phyloP scores from a whole-genome alignment of 805 yeast species.

The Millerozyma miso region DNA sequence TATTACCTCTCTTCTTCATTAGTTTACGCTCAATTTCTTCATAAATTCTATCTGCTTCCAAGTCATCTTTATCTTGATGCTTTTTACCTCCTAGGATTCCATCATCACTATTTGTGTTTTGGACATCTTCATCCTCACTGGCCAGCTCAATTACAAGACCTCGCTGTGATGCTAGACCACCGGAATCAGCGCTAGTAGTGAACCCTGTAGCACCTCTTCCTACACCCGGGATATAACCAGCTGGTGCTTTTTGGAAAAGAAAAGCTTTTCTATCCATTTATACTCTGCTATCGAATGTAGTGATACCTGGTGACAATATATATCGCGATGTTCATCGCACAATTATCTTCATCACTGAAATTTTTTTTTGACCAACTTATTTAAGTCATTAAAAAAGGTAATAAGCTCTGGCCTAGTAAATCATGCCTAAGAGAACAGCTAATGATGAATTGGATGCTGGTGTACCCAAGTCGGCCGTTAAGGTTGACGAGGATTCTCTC shows the following conservation, averaged over 20 bases:
- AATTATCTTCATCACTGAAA: not conserved
- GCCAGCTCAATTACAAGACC: conserved; percentile 28
- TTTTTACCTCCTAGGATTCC: conserved; percentile 25
- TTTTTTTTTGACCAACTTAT: not conserved
- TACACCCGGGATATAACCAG: conserved; percentile 85
- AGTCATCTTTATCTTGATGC: conserved; percentile 49
- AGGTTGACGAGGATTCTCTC: conserved; percentile 33
- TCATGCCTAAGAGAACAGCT: conserved; percentile 53
- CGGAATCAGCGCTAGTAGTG: conserved; percentile 76
- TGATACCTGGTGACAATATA: not conserved
- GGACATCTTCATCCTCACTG: conserved; percentile 15
- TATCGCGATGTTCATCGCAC: not conserved
- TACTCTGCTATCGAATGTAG: not conserved
- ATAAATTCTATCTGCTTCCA: conserved; percentile 74
- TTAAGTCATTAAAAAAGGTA: not conserved
- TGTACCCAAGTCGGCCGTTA: conserved; percentile 27
- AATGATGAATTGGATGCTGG: conserved; percentile 22
- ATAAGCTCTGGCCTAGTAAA: not conserved
- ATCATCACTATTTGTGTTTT: conserved; percentile 24
- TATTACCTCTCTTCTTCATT: conserved; percentile 21
- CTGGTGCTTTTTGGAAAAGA: conserved; percentile 81
- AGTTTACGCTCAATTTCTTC: conserved; percentile 59
- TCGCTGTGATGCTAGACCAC: conserved; percentile 36
- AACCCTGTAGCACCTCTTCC: conserved; percentile 97
- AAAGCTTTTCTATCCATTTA: conserved; percentile 56